A percentile compares a stretch with the other conserved stretches of the same genome.
Evolutionary conservation across 192 early-diverging fungal species (phyloP).

Genomic region (Phlyctochytrium bullatum): DNA sequence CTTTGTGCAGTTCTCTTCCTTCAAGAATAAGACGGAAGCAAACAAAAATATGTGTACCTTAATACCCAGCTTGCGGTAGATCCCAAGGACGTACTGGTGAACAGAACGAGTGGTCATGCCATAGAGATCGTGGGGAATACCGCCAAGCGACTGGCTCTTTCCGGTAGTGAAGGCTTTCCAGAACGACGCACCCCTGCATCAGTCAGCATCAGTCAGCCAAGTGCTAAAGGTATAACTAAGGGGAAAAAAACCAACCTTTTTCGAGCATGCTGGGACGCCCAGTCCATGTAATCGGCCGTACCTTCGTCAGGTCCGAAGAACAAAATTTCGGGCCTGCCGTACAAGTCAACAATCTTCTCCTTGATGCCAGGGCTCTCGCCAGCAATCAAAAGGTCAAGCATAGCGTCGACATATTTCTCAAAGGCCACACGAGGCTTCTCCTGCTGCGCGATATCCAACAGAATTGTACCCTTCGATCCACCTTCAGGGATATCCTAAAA

Average conservation of each 20-base stretch:
- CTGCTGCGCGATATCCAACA: conserved; percentile 90
- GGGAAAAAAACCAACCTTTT: conserved; percentile 44
- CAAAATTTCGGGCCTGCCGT: conserved; percentile 92
- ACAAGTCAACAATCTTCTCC: conserved; percentile 89
- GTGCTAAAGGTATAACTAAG: no score
- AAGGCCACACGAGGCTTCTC: conserved; percentile 93
- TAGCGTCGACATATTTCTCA: conserved; percentile 97
- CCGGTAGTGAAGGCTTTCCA: conserved; percentile 99
- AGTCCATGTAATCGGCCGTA: conserved; percentile 98
- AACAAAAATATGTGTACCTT: conserved; percentile 12
- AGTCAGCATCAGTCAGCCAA: background rate
- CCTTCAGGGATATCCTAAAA: conserved; percentile 95
- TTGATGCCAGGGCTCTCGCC: conserved; percentile 95
- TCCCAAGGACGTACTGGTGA: conserved; percentile 99
- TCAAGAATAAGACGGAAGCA: no score
- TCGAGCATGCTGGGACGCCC: conserved; percentile 93
- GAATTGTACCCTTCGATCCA: conserved; percentile 97
- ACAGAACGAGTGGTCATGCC: conserved; percentile 99
- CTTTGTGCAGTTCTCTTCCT: conserved; percentile 86
- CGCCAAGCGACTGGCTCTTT: conserved; percentile 89
- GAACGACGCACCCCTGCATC: conserved; percentile 76
- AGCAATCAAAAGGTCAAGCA: conserved; percentile 89
- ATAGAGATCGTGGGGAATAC: conserved; percentile 95
- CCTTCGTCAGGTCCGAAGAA: conserved; percentile 99
- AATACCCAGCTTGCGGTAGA: conserved; percentile 65